Base-by-base conservation (phyloP, 352 stramenopile species). In the Phytopythium litorale region DNA sequence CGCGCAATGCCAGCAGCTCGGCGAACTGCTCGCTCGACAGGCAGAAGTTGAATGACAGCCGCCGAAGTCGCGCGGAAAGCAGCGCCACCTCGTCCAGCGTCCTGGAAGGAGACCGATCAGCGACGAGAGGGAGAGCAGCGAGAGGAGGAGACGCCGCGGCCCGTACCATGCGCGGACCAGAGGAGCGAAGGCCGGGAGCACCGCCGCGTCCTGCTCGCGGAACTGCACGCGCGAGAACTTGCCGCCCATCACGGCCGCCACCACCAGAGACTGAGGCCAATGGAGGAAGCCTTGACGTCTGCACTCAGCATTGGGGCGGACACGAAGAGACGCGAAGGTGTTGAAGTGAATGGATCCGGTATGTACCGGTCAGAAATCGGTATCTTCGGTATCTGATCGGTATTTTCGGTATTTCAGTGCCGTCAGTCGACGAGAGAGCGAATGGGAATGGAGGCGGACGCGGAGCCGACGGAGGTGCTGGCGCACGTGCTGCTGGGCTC, bases 181-280 rank as follows among this genome's bases (percentile, higher is more conserved):
- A 33, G 89, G 66, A 53, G 84, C 59, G 64, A 90, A 87, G 43
- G 85, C 72, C 30, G 72, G 67, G 30, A 90, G 50, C 21, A 90
- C 77, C 7, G 78, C 75, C 1, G 79, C 81, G 62, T 92, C 83
- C 51, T 87, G 79, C 52, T 84, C 76, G 28, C 83, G 79, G 59
- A 90, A 92, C 68, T 92, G 79, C 60, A 90, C 78, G 7, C 87
- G 80, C 15, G 81, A 88, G 68, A 92, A 90, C 33, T 78, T 74
- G 15, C 83, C 81, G 30, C 83, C 81, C 83, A 92, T 91, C 3
- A n/a, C 33, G 43, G 51, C n/a, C 23, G 30, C 18, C 12, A 32
- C 30, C 21, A 32, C 7, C 30, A 11, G 45, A 18, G 21, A 25
- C n/a, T 15, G 35, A 40, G 19, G 21, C 19, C 28, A 4, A 9